Evolutionary conservation across 805 yeast species (phyloP), one percentile per base, ranked within the genome.

Genomic region (Wickerhamiella cacticola): DNA sequence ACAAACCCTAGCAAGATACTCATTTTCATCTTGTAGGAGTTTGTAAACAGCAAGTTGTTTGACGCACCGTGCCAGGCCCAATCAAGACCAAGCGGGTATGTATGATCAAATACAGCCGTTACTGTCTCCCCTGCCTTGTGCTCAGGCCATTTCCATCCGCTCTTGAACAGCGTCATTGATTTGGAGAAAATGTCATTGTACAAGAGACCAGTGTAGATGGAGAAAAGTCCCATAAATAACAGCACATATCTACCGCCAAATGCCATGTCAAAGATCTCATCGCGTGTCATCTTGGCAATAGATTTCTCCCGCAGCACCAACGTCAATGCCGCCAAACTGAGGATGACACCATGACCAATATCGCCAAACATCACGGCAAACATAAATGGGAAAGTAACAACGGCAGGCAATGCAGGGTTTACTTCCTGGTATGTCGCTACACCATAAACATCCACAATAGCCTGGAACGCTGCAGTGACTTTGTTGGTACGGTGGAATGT

Each of bases 341-440:
- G 69, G 46, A 92, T 77, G 47, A 87, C 72, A 5, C 97, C 98
- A 66, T 92, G 98, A 19, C 98, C 98, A 50, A 87, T 65, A 69
- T 92, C 98, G 69, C 98, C 98, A 70, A 92, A 92, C 98, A 92
- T 92, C 56, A 92, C 82, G 19, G 98, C 96, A 68, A 92, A 92
- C 95, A 92, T 83, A 63, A 92, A 92, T 15, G 98, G 98, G 69
- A 92, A 92, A 0, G 98, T 92, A 21, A 92, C 82, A 45, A 85
- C 76, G 0, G 98, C 88, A 2, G 98, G 88, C 55, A 92, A 69
- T 44, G 95, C 98, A 1, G 98, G 95, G 63, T 92, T 92, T 19
- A 92, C 92, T 65, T 92, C 98, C 56, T 88, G 81, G 67, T 89
- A 88, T 2, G 87, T 75, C 3, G 95, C 89, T 46, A 87, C 73